A percentile compares a stretch with the other conserved stretches of the same genome.
These are phyloP conservation scores for Geosmithia morbida DNA, from an alignment of 2,329 filamentous ascomycete genomes.

Conservation along the genomic window DNA sequence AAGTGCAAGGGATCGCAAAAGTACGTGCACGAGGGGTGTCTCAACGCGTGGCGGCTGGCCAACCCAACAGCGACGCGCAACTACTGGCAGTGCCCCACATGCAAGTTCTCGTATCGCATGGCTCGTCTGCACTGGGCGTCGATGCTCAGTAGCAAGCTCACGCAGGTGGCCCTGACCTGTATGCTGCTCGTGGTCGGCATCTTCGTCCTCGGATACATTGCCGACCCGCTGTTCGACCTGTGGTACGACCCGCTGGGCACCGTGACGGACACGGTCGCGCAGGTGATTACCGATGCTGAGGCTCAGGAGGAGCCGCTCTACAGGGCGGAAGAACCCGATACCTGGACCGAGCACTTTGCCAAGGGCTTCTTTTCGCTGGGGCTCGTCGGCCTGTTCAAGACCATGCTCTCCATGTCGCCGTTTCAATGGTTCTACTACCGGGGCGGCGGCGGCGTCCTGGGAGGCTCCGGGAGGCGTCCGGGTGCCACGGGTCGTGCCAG, in stretches of 20 bases:
- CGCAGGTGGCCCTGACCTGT: constrained; percentile 59
- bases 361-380: constrained; percentile 89
- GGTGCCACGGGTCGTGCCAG: constrained; percentile 60
- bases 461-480: constrained; percentile 33
- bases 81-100: constrained; percentile 81
- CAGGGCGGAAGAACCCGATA: constrained; percentile 31
- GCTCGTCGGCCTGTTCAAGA: constrained; percentile 72
- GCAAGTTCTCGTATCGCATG: constrained; percentile 68
- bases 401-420: constrained; percentile 57
- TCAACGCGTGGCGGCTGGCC: constrained; percentile 68
- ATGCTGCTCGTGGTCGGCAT: constrained; percentile 56
- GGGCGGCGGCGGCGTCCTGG: constrained; percentile 34
- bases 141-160: constrained; percentile 49
- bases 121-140: constrained; percentile 63
- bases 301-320: constrained; percentile 13
- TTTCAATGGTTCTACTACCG: constrained; percentile 68
- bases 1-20: constrained; percentile 85
- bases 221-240: constrained; percentile 81
- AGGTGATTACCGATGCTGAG: constrained; percentile 25
- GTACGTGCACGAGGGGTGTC: constrained; percentile 87
- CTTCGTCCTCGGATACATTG: constrained; percentile 79
- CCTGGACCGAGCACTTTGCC: constrained; percentile 72
- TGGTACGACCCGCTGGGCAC: constrained; percentile 67
- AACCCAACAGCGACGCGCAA: constrained; percentile 52
- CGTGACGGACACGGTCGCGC: constrained; percentile 35